A percentile compares a stretch with the other conserved stretches of the same genome.
Evolutionary conservation across 176 grass and related monocot species (phyloP).

Genomic region (Musa troglodytarum): DNA sequence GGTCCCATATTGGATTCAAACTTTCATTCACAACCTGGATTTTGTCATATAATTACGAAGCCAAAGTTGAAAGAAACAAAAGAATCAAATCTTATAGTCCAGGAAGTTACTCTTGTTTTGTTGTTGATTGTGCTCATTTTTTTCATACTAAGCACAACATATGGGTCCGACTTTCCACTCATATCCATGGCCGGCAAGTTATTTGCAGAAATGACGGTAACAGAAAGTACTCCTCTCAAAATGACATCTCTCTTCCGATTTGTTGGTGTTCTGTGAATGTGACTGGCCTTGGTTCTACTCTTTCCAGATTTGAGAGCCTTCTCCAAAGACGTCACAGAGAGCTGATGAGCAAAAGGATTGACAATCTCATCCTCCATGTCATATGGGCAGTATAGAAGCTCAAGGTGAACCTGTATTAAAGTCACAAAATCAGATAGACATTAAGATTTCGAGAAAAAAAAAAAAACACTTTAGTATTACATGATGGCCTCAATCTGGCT

Average conservation of each 20-base stretch:
- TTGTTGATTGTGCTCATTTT: constrained; percentile 66
- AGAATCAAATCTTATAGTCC: background rate
- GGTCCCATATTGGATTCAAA: constrained; percentile 88
- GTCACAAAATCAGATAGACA: background rate
- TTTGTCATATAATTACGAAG: background rate
- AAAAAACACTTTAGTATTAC: no score
- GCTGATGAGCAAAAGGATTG: constrained; percentile 70
- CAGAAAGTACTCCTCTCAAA: constrained; percentile 80
- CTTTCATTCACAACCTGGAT: constrained; percentile 84
- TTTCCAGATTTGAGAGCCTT: constrained; percentile 70
- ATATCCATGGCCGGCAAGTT: constrained; percentile 93
- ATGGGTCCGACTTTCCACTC: constrained; percentile 88
- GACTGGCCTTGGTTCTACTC: constrained; percentile 49
- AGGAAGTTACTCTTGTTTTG: constrained; percentile 77
- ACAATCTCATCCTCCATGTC: constrained; percentile 47
- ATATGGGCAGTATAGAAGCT: constrained; percentile 18
- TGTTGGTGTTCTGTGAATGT: constrained; percentile 33
- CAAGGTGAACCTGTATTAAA: background rate
- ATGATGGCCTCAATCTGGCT: no score
- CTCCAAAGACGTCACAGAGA: constrained; percentile 80
- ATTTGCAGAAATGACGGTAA: constrained; percentile 82
- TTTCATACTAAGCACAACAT: constrained; percentile 69
- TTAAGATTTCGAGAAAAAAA: no score
- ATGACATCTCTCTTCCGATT: constrained; percentile 87
- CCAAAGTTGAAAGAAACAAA: no score